Evolutionary conservation across 1,284 basidiomycete species (phyloP), one percentile per base, ranked within the genome.

Genomic region (Meira nashicola): DNA sequence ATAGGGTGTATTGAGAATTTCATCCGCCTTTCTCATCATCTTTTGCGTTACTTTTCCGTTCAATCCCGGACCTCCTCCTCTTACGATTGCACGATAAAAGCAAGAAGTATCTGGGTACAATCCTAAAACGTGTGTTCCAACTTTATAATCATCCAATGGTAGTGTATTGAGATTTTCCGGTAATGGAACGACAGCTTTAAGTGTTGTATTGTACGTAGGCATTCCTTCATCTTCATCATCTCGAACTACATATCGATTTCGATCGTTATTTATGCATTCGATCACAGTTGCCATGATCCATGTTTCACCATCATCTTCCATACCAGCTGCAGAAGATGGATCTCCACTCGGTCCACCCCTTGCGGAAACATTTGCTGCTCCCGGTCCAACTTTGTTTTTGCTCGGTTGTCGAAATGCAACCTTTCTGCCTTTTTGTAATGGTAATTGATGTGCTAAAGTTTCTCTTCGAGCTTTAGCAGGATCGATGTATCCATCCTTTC

Each of bases 21-120:
- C 76, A 1, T 57, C 41, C 39, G 72, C 67, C 41, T 65, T 67
- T 51, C 71, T 73, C 37, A 46, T 21, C 39, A 44, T 55, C 55
- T 67, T 70, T 54, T 39, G 39, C 2, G 55, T 63, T 59, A 43
- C 60, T 48, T 43, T 65, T 19, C 64, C 49, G 2, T 53, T 57
- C 25, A 76, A 19, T 2, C 66, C 63, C 0, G 76, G 76, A 12
- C 76, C 76, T n/a, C 76, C 76, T 0, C 68, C 68, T 17, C 67
- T 67, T 25, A 78, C 69, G 0, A 66, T 69, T 9, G 76, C 76
- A 39, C 66, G 66, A 60, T 78, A 78, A 69, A 78, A 78, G 54
- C 76, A 78, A 43, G 67, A 72, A 2, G 76, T 78, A 57, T 78
- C 76, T 2, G 76, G 76, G 38, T 78, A 78, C 58, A 78, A 67